A percentile compares a stretch with the other conserved stretches of the same genome.
Evolutionary conservation across 2,329 filamentous ascomycete species (phyloP).

Genomic region (Pseudogymnoascus sp.): DNA sequence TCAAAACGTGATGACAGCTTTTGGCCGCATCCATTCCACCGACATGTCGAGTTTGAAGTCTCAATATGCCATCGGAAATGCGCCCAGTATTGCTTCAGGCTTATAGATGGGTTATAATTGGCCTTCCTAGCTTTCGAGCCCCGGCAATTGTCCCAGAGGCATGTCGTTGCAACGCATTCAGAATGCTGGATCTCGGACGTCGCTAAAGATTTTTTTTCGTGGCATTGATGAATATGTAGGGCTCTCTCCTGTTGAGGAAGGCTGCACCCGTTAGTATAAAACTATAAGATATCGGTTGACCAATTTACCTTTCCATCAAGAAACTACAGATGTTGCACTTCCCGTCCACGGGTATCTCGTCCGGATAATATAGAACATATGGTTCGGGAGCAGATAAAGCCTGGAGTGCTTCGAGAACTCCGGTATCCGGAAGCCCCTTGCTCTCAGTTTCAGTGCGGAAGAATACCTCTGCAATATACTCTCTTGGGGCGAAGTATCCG

Average conservation of each 20-base stretch:
- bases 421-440: not conserved
- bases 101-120: not conserved
- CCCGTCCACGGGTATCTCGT: not conserved
- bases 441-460: not conserved
- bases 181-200: constrained; percentile 1
- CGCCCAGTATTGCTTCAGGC: constrained; percentile 1
- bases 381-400: not conserved
- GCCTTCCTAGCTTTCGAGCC: not conserved
- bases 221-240: constrained; percentile 4
- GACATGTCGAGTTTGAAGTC: not conserved
- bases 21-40: constrained; percentile 1
- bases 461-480: constrained; percentile 4
- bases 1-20: constrained; percentile 4
- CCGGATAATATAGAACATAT: not conserved
- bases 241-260: constrained; percentile 6
- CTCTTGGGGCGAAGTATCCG: not conserved
- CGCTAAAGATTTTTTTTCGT: not conserved
- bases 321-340: constrained; percentile 2
- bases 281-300: not conserved
- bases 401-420: not conserved
- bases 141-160: not conserved
- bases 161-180: not conserved
- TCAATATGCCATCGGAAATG: not conserved
- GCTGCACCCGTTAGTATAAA: not conserved
- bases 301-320: not conserved